A percentile compares a stretch with the other conserved stretches of the same genome.
Evolutionary conservation across 129 eudicot genomes (phyloP).

Genomic region (Flaveria ramosissima): DNA sequence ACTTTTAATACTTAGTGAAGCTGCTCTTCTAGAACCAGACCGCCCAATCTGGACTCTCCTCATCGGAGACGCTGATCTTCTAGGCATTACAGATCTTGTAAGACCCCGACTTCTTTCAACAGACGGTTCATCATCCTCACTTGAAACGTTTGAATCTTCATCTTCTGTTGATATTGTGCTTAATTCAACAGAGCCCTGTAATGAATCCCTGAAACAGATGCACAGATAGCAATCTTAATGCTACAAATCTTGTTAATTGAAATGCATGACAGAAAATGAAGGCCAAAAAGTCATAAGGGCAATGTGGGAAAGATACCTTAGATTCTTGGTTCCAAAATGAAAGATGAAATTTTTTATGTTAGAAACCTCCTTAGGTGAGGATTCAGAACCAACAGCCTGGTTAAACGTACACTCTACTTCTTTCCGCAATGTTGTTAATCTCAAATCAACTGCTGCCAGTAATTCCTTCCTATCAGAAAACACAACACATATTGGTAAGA

Average conservation of each 20-base stretch:
- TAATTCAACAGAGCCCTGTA: conserved; percentile 48
- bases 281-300: neutral
- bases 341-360: conserved; percentile 56
- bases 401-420: conserved; percentile 60
- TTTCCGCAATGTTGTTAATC: conserved; percentile 55
- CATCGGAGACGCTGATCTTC: conserved; percentile 98
- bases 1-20: conserved; percentile 77
- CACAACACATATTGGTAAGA: conserved; percentile 34
- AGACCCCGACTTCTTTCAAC: conserved; percentile 74
- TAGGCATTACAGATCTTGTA: conserved; percentile 72
- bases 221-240: conserved; percentile 23
- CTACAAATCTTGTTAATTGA: conserved; percentile 1
- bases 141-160: conserved; percentile 63
- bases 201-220: conserved; percentile 53
- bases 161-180: conserved; percentile 49
- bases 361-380: conserved; percentile 51
- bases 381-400: conserved; percentile 53
- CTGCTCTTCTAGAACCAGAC: conserved; percentile 87
- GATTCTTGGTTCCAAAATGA: conserved; percentile 60
- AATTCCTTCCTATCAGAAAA: conserved; percentile 64
- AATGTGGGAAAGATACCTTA: conserved; percentile 50
- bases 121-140: conserved; percentile 70
- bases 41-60: conserved; percentile 86
- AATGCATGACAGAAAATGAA: neutral
- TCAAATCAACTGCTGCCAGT: conserved; percentile 73